Percentiles rank a stretch among this genome's conserved stretches.
Evolutionary conservation across 2,329 filamentous ascomycete species (phyloP).

Genomic region (Monosporascus sp.): DNA sequence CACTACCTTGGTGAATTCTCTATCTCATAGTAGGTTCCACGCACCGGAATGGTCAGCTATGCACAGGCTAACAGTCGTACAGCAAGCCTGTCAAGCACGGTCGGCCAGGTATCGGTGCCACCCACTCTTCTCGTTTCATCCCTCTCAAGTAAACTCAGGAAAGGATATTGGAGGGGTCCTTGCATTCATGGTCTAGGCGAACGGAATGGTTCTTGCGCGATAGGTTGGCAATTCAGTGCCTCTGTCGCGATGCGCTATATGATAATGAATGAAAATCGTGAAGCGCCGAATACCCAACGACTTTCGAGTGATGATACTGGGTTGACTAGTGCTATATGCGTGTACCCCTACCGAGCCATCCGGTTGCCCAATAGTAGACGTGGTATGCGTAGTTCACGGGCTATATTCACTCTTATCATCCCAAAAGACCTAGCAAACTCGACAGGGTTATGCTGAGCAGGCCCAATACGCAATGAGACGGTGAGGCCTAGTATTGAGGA

Average conservation of each 20-base stretch:
- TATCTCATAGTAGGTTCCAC: constrained; percentile 87
- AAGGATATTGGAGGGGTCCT: constrained; percentile 41
- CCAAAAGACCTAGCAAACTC: too few species aligned
- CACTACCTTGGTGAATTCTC: constrained; percentile 99
- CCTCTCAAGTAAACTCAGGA: constrained; percentile 84
- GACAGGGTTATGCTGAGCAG: too few species aligned
- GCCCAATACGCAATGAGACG: too few species aligned
- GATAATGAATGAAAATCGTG: constrained; percentile 39
- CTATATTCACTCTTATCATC: too few species aligned
- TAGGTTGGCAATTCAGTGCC: constrained; percentile 26
- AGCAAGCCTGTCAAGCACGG: constrained; percentile 99
- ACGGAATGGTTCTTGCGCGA: constrained; percentile 51
- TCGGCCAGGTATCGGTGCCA: constrained; percentile 99
- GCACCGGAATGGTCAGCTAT: neutral
- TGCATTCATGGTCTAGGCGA: constrained; percentile 57
- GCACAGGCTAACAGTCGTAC: constrained; percentile 43
- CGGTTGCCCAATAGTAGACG: too few species aligned
- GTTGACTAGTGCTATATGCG: neutral
- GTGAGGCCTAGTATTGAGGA: too few species aligned
- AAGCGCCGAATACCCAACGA: constrained; percentile 9
- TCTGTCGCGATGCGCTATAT: constrained; percentile 40
- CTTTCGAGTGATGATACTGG: too few species aligned
- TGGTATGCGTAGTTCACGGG: too few species aligned
- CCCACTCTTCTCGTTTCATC: constrained; percentile 99
- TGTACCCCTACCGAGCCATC: constrained; percentile 6